Evolutionary conservation across 2,329 filamentous ascomycete genomes (phyloP), one percentile per base, ranked within the genome.

Genomic region (Talaromyces sp.): DNA sequence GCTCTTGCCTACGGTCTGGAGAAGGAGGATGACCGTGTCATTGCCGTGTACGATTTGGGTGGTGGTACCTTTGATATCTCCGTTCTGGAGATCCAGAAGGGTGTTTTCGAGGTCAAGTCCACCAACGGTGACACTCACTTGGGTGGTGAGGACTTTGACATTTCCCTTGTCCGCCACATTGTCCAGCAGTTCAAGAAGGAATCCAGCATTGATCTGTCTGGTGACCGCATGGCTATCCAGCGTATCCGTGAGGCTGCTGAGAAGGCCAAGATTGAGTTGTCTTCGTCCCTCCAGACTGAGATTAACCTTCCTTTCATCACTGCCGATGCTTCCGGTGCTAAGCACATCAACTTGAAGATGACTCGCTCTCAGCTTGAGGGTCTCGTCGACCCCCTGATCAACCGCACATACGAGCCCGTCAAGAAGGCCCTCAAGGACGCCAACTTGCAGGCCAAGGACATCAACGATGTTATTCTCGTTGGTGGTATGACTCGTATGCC

Each of bases 401-500:
- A 78, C 76, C 87, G 86, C 71, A 97, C 92, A 64, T 84, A 95
- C 60, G 92, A 96, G 65, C 93, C 93, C 64, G 93, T 97, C 68
- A 90, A 92, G 80, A 97, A 96, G 86, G 93, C 92, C 21, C 43
- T 97, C 63, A 97, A 97, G 87, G 93, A 97, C 78, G 93, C 93
- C 75, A 87, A 88, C 79, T 86, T 97, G 53, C 83, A 90, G 77
- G 86, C 92, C 69, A 95, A 92, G 82, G 92, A 97, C 64, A 95
- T 97, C 75, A 91, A 97, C 80, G 93, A 97, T 76, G 91, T 97
- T 69, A 96, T 97, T 77, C 88, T 97, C 50, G 93, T 97, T 59
- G 93, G 93, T 87, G 93, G 93, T 81, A 97, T 97, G 92, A 97
- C 93, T 70, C 93, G 93, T 83, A 97, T 97, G 92, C 93, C 93